phyloP scores from a whole-genome alignment of 164 flowering plant species.

The Vitis rotundifolia region DNA sequence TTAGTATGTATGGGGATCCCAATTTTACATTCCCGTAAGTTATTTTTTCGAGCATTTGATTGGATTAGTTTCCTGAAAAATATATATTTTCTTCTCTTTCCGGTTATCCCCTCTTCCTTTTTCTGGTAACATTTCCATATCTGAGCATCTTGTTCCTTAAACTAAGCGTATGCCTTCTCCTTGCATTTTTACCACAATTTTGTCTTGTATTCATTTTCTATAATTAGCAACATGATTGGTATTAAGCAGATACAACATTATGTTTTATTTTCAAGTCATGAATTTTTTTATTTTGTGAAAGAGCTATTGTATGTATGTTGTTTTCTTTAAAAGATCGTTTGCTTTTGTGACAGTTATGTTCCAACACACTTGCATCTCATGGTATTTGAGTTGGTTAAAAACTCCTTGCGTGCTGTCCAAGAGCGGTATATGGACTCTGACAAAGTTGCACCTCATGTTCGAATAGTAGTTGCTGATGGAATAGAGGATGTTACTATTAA shows the following conservation, averaged over 20 bases:
- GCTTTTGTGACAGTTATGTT: conserved; percentile 61
- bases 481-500: conserved; percentile 96
- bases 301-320: neutral
- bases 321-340: neutral
- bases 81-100: neutral
- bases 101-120: neutral
- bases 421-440: conserved; percentile 86
- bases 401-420: conserved; percentile 96
- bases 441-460: conserved; percentile 74
- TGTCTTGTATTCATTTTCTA: neutral
- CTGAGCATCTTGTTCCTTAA: neutral
- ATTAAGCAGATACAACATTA: no score
- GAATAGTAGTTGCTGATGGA: conserved; percentile 95
- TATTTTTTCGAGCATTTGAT: neutral
- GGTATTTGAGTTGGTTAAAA: conserved; percentile 98
- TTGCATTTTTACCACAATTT: no score
- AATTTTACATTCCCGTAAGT: conserved; percentile 87
- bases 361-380: conserved; percentile 93
- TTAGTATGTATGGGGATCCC: conserved; percentile 84
- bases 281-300: neutral
- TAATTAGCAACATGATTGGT: neutral
- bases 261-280: no score
- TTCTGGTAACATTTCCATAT: neutral
- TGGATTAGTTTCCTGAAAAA: neutral
- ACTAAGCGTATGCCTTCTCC: neutral